Evolutionary conservation across 495 filamentous ascomycete genomes (phyloP), one percentile per base, ranked within the genome.

Genomic region (Penicillium robsamsonii): DNA sequence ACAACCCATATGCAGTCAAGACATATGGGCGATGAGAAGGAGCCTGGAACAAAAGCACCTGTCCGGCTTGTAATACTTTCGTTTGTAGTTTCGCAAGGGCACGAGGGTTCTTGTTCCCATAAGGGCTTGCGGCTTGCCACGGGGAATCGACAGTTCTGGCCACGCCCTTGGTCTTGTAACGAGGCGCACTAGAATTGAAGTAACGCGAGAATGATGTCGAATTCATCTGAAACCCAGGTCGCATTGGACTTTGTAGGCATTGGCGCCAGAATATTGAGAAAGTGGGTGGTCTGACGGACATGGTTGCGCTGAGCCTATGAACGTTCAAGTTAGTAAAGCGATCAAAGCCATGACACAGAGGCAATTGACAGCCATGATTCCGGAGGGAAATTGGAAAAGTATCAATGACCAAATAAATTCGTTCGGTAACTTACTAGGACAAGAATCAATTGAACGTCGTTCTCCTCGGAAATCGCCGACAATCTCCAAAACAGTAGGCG

Each of bases 1-100:
- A 75, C 15, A 82, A 71, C 35, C 70, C 64, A 63, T 87, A 85
- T 63, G 80, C 80, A 35, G 80, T 79, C 40, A 80, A 51, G 33
- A 82, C 67, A 69, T 82, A 88, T 60, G 74, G 69, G 50, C 77
- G 75, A 58, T 89, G 84, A 5, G 85, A 84, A 5, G 79, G 84
- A 1, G 82, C 78, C 55, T 83, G 72, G 73, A 85, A 91, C 31
- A 90, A 70, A 0, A 81, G 41, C 11, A 77, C 56, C n/a, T 73
- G 57, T 17, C 75, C 72, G 6, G 1, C 11, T n/a, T 54, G 42
- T 37, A 54, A 38, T 18, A 54, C 52, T 8, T 41, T 72, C 60
- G 52, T 61, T 71, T 38, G 70, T 63, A 13, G 76, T 69, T 57
- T 74, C 74, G 8, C 63, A 58, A 45, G 70, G 55, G 29, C n/a